Base-by-base conservation (phyloP, 1,139 yeast species). In the Yamadazyma atmosphaerica region DNA sequence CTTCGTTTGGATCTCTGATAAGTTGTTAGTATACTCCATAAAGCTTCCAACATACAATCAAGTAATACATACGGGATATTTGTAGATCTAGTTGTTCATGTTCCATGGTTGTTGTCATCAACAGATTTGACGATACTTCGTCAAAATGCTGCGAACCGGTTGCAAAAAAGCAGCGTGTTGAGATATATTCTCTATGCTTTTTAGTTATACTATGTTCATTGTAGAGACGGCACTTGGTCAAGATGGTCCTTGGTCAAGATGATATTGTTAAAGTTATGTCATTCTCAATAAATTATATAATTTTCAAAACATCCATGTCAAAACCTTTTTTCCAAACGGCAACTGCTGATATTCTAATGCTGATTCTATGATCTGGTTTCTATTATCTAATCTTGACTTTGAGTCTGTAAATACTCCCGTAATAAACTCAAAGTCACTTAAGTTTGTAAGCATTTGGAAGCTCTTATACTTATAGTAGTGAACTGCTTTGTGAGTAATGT, bases 371-470 rank as follows among this genome's bases (percentile, higher is more conserved):
- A 23, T 23, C 7, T 8, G 12, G 26, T 23, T 10, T n/a, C 11
- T 23, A 23, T 23, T 23, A 4, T 23, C n/a, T 23, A 8, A 12
- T 23, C 26, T 23, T 7, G 26, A 23, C 12, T 23, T 23, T 10
- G 26, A 6, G n/a, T 23, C 26, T 23, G 11, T 23, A 23, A 23
- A 23, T 9, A 23, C 11, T 12, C 26, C 26, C 4, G 7, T 8
- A 5, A 4, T 23, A 11, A 23, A 23, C 26, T n/a, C 5, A 11
- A 23, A 23, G 5, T 9, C 7, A 8, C n/a, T 23, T 14, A 27
- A 27, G 9, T 27, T 11, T 5, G 10, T 15, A 8, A 23, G 22
- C 27, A 7, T 39, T 19, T 33, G 45, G 46, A 15, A 41, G 43
- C 10, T n/a, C 11, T 12, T 8, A n/a, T 23, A 12, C 5, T 23